Conservation (phyloP, 208 protist genomes). For the Strigomonas culicis region DNA sequence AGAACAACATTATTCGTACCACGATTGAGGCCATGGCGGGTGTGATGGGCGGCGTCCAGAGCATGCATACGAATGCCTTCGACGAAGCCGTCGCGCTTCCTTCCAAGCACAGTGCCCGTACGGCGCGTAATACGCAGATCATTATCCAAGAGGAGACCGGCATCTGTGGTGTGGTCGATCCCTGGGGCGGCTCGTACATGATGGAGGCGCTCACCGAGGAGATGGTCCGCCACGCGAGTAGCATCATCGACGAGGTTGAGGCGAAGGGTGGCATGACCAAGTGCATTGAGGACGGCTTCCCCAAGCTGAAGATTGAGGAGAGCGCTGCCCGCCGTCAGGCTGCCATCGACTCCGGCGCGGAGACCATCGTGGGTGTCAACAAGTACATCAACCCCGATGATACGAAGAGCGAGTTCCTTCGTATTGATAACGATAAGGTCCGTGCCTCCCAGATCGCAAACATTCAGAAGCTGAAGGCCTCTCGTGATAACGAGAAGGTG, state of each 20-base stretch:
- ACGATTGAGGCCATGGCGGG: constrained; percentile 97
- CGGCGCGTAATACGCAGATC: constrained; percentile 96
- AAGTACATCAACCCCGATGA: constrained; percentile 80
- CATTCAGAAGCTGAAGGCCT: constrained; percentile 51
- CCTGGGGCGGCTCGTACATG: constrained; percentile 92
- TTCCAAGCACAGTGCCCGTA: constrained; percentile 87
- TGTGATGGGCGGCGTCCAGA: constrained; percentile 92
- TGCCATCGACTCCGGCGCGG: constrained; percentile 78
- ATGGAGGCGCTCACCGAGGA: constrained; percentile 95
- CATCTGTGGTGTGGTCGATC: constrained; percentile 82
- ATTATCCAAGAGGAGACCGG: constrained; percentile 93
- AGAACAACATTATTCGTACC: constrained; percentile 97
- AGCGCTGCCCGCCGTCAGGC: constrained; percentile 90
- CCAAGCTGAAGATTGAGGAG: constrained; percentile 96
- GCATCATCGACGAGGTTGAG: constrained; percentile 92
- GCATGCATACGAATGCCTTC: constrained; percentile 94
- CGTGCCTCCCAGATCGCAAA: constrained; percentile 62
- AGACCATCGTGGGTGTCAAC: constrained; percentile 96
- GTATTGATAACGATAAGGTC: constrained; percentile 93
- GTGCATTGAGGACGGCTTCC: constrained; percentile 87
- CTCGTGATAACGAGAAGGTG: constrained; percentile 47
- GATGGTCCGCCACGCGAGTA: constrained; percentile 60
- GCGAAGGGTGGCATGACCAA: constrained; percentile 81
- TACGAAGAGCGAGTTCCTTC: constrained; percentile 64
- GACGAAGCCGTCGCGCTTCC: constrained; percentile 95